A percentile compares a stretch with the other conserved stretches of the same genome.
Evolutionary conservation across 2,329 filamentous ascomycete genomes (phyloP).

Genomic region (Stachybotrys chlorohalonatus): DNA sequence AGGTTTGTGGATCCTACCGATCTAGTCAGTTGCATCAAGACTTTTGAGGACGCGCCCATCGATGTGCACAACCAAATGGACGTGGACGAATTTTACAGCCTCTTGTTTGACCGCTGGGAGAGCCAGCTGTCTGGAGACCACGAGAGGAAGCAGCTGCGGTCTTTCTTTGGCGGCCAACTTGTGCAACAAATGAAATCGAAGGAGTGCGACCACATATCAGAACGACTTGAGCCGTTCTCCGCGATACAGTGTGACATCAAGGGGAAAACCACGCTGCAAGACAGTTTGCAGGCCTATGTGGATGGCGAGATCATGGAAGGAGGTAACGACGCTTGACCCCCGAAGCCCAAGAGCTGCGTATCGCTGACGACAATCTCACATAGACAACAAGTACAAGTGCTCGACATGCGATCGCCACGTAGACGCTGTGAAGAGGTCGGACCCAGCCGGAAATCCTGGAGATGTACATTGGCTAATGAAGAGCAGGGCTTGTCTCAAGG

Average conservation of each 20-base stretch:
- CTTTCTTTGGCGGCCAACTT: constrained; percentile 84
- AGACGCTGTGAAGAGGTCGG: constrained; percentile 78
- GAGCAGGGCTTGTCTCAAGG: constrained; percentile 73
- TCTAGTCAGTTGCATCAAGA: constrained; percentile 69
- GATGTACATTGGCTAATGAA: constrained; percentile 5
- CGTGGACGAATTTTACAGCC: constrained; percentile 94
- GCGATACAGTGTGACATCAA: constrained; percentile 96
- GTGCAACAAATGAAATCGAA: constrained; percentile 94
- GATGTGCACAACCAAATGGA: constrained; percentile 93
- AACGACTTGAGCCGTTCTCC: constrained; percentile 81
- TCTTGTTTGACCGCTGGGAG: constrained; percentile 88
- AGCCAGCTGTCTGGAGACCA: constrained; percentile 59
- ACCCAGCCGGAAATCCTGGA: neutral
- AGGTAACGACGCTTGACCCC: constrained; percentile 28
- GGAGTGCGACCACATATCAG: constrained; percentile 89
- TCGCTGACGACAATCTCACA: constrained; percentile 4
- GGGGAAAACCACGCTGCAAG: constrained; percentile 72
- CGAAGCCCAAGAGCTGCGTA: neutral
- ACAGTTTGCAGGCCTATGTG: constrained; percentile 91
- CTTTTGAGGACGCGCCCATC: constrained; percentile 73
- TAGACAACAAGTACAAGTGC: constrained; percentile 97
- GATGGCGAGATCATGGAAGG: constrained; percentile 96
- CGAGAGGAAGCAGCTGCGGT: constrained; percentile 65
- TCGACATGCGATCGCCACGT: constrained; percentile 82
- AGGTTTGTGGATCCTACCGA: constrained; percentile 64